Evolutionary conservation across 1,284 basidiomycete species (phyloP).

Genomic region (Rhodotorula sp.): DNA sequence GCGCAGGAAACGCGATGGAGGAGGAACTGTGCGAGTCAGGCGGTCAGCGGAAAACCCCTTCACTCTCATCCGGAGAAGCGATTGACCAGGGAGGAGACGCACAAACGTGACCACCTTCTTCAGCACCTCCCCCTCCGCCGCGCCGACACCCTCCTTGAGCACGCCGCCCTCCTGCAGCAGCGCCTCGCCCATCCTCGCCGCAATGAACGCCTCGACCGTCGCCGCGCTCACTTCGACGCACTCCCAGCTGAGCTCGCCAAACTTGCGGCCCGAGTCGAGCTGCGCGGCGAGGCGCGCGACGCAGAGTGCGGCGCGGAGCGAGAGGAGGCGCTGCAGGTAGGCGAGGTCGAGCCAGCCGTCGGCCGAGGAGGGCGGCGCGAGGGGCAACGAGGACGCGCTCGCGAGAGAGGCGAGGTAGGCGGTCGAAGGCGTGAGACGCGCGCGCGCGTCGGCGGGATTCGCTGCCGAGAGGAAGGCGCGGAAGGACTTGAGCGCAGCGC

Average conservation of each 20-base stretch:
- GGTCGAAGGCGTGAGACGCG: conserved; percentile 58
- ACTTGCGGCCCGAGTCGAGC: conserved; percentile 47
- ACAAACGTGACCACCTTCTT: conserved; percentile 59
- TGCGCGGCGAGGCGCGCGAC: conserved; percentile 57
- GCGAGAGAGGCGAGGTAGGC: conserved; percentile 47
- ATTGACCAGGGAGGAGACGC: conserved; percentile 41
- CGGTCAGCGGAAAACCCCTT: too few species aligned
- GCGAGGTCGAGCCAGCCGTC: conserved; percentile 8
- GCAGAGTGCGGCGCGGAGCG: conserved; percentile 59
- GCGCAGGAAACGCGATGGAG: conserved; percentile 62
- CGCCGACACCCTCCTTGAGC: conserved; percentile 39
- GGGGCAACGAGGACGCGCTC: conserved; percentile 46
- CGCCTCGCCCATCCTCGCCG: conserved; percentile 59
- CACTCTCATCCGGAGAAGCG: neutral
- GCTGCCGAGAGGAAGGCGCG: conserved; percentile 48
- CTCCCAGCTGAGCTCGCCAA: conserved; percentile 38
- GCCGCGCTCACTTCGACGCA: conserved; percentile 64
- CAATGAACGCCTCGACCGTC: conserved; percentile 68
- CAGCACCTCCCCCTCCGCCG: conserved; percentile 52
- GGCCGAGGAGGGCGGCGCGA: neutral
- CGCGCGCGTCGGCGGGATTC: conserved; percentile 54
- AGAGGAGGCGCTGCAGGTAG: conserved; percentile 19
- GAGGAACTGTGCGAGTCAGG: conserved; percentile 59
- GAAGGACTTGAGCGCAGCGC: conserved; percentile 66
- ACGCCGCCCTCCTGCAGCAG: conserved; percentile 50